A percentile compares a stretch with the other conserved stretches of the same genome.
These are phyloP conservation scores for Sanghuangporus sanghuang DNA, from an alignment of 1,284 basidiomycete genomes.

Conservation along the genomic window DNA sequence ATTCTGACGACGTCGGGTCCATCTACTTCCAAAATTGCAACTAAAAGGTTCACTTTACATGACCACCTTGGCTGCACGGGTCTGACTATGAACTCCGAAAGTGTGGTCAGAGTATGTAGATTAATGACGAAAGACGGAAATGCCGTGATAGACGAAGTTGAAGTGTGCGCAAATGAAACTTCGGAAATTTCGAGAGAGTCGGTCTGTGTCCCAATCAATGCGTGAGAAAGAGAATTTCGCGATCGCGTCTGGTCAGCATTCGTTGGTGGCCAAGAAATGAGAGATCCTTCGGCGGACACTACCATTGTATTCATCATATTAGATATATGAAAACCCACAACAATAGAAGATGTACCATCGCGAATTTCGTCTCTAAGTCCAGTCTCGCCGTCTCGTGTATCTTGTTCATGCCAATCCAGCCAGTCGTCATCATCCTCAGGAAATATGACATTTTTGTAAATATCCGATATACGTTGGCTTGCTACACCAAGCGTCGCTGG, in stretches of 20 bases:
- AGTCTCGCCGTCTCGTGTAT: conserved; percentile 8
- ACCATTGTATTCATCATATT: not conserved
- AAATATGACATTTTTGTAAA: conserved; percentile 66
- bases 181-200: conserved; percentile 41
- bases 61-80: conserved; percentile 23
- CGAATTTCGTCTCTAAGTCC: not conserved
- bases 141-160: conserved; percentile 57
- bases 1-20: conserved; percentile 61
- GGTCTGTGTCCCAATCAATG: conserved; percentile 24
- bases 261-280: conserved; percentile 55
- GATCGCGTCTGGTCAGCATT: conserved; percentile 22
- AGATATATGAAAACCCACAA: conserved; percentile 15
- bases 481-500: conserved; percentile 55
- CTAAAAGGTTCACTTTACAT: conserved; percentile 48
- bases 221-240: conserved; percentile 21
- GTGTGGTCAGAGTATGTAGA: conserved; percentile 46
- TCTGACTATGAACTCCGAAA: conserved; percentile 33
- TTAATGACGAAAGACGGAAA: conserved; percentile 67
- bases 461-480: conserved; percentile 52
- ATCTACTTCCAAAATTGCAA: conserved; percentile 66
- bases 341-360: not conserved
- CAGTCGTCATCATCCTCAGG: conserved; percentile 32
- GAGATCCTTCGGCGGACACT: conserved; percentile 32
- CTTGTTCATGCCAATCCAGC: conserved; percentile 6
- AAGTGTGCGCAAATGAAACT: conserved; percentile 48